Evolutionary conservation across 805 yeast species (phyloP), one percentile per base, ranked within the genome.

Genomic region (Grigorovia jiainica): DNA sequence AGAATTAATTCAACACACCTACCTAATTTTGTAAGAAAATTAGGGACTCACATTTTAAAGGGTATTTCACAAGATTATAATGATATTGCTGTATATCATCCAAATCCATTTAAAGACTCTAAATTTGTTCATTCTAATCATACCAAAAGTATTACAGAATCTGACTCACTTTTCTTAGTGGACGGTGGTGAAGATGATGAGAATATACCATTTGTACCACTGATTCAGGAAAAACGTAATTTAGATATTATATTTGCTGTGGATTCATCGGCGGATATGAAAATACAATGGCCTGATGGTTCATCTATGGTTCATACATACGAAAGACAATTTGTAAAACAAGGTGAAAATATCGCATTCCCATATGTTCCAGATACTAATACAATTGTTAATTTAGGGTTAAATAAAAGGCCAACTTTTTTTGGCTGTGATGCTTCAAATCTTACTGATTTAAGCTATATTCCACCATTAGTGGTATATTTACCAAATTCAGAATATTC

Each of bases 381-480:
- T 34, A 72, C 87, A 0, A 82, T 85, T 60, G 55, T 75, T 20
- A 70, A 72, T 45, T 52, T 65, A 48, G 82, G 82, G 43, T 67
- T 85, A 48, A 79, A 85, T 13, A 67, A 79, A 8, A 72, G 65
- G 45, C 95, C 95, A 38, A 71, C 82, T 0, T 86, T 87, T 65
- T 87, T 87, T 58, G 95, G 95, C 27, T 86, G 95, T 62, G 73
- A 82, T 55, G 71, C 83, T 4, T 48, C 63, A 1, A 82, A 83
- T 54, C 63, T 80, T 55, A 77, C 87, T 6, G 64, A 61, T 13
- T 65, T 80, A 45, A 57, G 68, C 35, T 65, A 69, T 19, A 66
- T 70, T 35, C 87, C 89, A 20, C 95, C 95, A 2, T 67, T 86
- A 43, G 70, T 87, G 30, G 76, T 87, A 11, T 85, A 82, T 53